These are phyloP conservation scores for Xylariaceae sp. DNA, from an alignment of 2,329 filamentous ascomycete species.

Conservation along the genomic window DNA sequence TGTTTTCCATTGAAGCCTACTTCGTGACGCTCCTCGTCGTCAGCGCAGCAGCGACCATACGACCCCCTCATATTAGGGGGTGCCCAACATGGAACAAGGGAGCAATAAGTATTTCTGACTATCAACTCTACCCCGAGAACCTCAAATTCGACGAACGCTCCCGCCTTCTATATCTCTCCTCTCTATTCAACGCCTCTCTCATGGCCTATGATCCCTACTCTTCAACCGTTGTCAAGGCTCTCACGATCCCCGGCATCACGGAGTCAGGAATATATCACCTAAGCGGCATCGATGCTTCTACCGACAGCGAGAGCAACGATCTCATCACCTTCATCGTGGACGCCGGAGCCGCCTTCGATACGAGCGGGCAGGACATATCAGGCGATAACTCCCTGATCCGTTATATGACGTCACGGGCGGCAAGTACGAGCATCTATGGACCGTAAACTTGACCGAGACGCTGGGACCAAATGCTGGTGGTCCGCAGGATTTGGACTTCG, in stretches of 20 bases:
- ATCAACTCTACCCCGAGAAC: slow-evolving; percentile 36
- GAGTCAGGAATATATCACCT: slow-evolving; percentile 28
- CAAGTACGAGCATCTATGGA: slow-evolving; percentile 28
- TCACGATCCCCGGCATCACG: slow-evolving; percentile 30
- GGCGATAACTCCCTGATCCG: slow-evolving; percentile 37
- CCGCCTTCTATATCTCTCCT: slow-evolving; percentile 31
- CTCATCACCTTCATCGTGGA: slow-evolving; percentile 34
- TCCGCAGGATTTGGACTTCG: slow-evolving; percentile 38
- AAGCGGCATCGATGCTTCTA: slow-evolving; percentile 30
- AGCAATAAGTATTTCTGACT: slow-evolving; percentile 21
- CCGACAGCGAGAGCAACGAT: slow-evolving; percentile 9
- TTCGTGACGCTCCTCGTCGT: no score
- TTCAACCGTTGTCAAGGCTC: slow-evolving; percentile 24
- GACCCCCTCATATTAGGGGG: no score
- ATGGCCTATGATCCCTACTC: slow-evolving; percentile 33
- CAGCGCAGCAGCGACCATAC: no score
- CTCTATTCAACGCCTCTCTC: slow-evolving; percentile 34
- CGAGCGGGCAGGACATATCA: slow-evolving; percentile 31
- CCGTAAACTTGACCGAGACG: slow-evolving; percentile 30
- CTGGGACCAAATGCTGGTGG: slow-evolving; percentile 32
- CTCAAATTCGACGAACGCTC: slow-evolving; percentile 32
- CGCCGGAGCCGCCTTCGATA: slow-evolving; percentile 33
- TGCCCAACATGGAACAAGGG: slow-evolving; percentile 19
- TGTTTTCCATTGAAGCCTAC: no score
- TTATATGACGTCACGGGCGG: slow-evolving; percentile 29